A percentile compares a stretch with the other conserved stretches of the same genome.
These are phyloP conservation scores for Wickerhamiella sergipiensis DNA, from an alignment of 805 yeast genomes.

Conservation along the genomic window DNA sequence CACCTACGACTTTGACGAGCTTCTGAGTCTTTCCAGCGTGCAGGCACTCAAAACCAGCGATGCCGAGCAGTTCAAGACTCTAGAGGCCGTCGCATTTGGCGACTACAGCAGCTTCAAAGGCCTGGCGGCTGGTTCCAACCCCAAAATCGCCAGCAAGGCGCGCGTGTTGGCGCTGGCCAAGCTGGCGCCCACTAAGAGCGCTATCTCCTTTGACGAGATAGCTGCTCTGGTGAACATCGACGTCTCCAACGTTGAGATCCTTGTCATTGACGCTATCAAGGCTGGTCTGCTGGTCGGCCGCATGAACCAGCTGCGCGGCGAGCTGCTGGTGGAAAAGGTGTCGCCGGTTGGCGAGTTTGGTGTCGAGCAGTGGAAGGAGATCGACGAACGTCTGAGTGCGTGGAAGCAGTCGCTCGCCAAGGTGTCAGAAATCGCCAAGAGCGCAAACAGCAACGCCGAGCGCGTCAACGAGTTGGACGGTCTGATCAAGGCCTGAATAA, in stretches of 20 bases:
- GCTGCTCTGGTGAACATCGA: slow-evolving; percentile 22
- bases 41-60: slow-evolving; percentile 14
- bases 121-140: slow-evolving; percentile 4
- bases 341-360: slow-evolving; percentile 25
- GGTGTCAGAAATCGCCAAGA: slow-evolving; percentile 20
- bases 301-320: slow-evolving; percentile 27
- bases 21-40: slow-evolving; percentile 22
- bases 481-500: background rate
- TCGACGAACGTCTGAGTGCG: slow-evolving; percentile 22
- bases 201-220: slow-evolving; percentile 24
- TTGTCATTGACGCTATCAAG: slow-evolving; percentile 30
- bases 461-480: background rate
- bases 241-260: slow-evolving; percentile 25
- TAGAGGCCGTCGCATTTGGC: slow-evolving; percentile 22
- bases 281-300: slow-evolving; percentile 31
- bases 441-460: slow-evolving; percentile 17
- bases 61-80: slow-evolving; percentile 16
- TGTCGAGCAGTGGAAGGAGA: slow-evolving; percentile 26
- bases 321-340: slow-evolving; percentile 27
- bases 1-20: slow-evolving; percentile 21
- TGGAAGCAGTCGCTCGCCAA: slow-evolving; percentile 26
- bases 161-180: slow-evolving; percentile 20
- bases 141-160: slow-evolving; percentile 15
- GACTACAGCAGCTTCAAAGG: slow-evolving; percentile 16
- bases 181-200: slow-evolving; percentile 15